Base-by-base conservation (phyloP, 1,284 basidiomycete species). In the Microbotryum scabiosae region DNA sequence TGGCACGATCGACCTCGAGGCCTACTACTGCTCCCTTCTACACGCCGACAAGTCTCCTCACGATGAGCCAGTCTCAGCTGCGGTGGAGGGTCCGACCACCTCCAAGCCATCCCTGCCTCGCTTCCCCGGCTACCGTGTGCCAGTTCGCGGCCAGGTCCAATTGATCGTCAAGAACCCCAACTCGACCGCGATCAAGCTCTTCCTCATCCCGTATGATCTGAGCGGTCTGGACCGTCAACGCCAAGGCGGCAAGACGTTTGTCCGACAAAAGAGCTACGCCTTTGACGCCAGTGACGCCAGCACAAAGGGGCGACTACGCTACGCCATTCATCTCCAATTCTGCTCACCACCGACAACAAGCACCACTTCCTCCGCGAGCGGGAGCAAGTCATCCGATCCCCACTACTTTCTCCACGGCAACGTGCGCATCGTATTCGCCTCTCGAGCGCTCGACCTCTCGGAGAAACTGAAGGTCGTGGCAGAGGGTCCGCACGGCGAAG, bases 131-230 rank as follows among this genome's bases (percentile, higher is more conserved):
- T 81, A 79, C 63, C 71, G 74, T 32, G 73, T 81, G 6, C 77
- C 79, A 0, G 73, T 73, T 0, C 69, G 75, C 26, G 80, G 80
- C n/a, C 78, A 79, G 62, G 67, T 81, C 9, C 80, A 80, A 69
- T 71, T 80, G 10, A 72, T 81, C 28, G 71, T 81, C 71, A 79
- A 78, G 69, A 78, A 77, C 28, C 70, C 76, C 3, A 71, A 73
- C 28, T 69, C 73, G 26, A 73, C 73, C 4, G 75, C 79, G 0
- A 69, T 79, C 68, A 79, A 80, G 68, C 76, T 78, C 12, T 81
- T 80, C 61, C 69, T 81, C 2, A 68, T 81, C 4, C 78, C 78
- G 0, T 81, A 80, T 64, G 79, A 81, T 63, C 71, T 81, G 12
- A 69, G 73, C 5, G 67, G 70, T 7, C 70, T 81, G 56, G 60